A percentile compares a stretch with the other conserved stretches of the same genome.
Conservation (phyloP, 441 rosid genomes). For the Hypseocharis bilobata region DNA sequence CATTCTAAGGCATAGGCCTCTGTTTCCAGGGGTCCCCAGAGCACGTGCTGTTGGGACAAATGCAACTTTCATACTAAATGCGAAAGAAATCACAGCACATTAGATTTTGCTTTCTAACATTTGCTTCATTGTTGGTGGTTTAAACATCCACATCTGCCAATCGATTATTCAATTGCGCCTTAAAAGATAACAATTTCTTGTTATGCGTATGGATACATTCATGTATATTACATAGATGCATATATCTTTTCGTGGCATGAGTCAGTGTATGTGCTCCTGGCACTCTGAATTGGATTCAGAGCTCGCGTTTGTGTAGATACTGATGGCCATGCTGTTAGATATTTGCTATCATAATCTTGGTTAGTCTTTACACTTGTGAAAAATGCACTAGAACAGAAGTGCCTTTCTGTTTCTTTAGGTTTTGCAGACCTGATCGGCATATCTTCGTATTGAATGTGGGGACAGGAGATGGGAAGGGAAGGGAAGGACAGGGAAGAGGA, state of each 20-base stretch:
- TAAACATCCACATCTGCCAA: conserved; percentile 6
- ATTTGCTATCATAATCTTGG: too few relatives aligned
- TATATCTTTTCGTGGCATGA: too few relatives aligned
- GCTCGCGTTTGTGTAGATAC: not conserved
- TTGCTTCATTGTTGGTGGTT: conserved; percentile 4
- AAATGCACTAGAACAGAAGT: too few relatives aligned
- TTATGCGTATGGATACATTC: too few relatives aligned
- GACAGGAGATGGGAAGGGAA: not conserved
- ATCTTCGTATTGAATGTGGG: not conserved
- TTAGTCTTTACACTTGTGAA: too few relatives aligned
- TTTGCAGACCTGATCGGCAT: not conserved
- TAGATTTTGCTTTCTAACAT: not conserved
- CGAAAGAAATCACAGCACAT: not conserved
- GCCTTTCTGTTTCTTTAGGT: too few relatives aligned
- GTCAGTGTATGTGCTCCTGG: too few relatives aligned
- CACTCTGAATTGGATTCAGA: not conserved
- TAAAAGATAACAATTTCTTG: too few relatives aligned
- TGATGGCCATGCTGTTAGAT: too few relatives aligned
- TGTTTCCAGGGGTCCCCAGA: not conserved
- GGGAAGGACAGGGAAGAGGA: not conserved
- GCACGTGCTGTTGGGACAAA: conserved; percentile 2
- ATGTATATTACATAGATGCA: too few relatives aligned
- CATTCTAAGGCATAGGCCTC: not conserved
- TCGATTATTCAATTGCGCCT: not conserved
- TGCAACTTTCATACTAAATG: conserved; percentile 10